Evolutionary conservation across 2,329 filamentous ascomycete genomes (phyloP), one percentile per base, ranked within the genome.

Genomic region (Colletotrichum lini): DNA sequence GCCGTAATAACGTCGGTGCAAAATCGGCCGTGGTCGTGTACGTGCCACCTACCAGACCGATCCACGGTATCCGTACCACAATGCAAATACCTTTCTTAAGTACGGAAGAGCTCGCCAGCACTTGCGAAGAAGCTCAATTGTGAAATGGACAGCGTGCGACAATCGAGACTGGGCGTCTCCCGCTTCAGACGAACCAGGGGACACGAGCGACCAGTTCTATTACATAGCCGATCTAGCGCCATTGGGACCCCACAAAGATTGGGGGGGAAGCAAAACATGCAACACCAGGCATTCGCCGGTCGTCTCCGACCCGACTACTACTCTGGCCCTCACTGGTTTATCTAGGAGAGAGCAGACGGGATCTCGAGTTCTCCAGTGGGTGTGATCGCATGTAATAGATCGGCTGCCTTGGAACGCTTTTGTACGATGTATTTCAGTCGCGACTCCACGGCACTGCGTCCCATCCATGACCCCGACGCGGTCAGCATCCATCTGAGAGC

Each of bases 291-390:
- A 67, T 71, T 71, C 64, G 50, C 68, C 68, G 50, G 64, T 72
- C 66, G 67, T 66, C 66, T 70, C 62, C 67, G 61, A 72, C 65
- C 65, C 50, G 60, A 70, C 70, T 70, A 70, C 66, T 72, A 70
- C 66, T 72, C 61, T 70, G 44, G 70, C 70, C 66, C 61, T 72
- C 67, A 53, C 38, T 44, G 45, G 70, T 70, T 72, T 72, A 70
- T 70, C 65, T 69, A 70, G 35, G 65, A 63, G 70, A 72, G 70
- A 72, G 65, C 70, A 54, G 70, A 72, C 60, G 65, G 70, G 70
- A 72, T 72, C 70, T 63, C 59, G 65, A 70, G 65, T 65, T 72
- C 50, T 72, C 70, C 65, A 50, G 26, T 61, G 65, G 70, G 70
- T 72, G 60, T 72, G 70, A 54, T 72, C 70, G 70, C 53, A 72